Percentiles rank a stretch among this genome's conserved stretches.
These are phyloP conservation scores for Linderniella brevidens DNA, from an alignment of 257 asterid genomes.

Conservation along the genomic window DNA sequence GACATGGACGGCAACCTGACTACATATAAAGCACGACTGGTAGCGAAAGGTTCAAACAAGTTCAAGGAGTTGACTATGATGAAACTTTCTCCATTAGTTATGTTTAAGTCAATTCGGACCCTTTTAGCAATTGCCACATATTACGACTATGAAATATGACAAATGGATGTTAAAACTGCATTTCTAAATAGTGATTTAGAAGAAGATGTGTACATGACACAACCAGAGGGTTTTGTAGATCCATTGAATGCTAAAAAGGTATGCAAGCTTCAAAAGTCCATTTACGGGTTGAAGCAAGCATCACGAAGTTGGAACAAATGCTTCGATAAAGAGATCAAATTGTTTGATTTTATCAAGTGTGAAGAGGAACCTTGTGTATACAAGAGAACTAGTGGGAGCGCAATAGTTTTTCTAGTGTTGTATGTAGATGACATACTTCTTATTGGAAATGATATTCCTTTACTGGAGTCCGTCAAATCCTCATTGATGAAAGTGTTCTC, in stretches of 20 bases:
- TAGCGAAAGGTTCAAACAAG: slow-evolving; percentile 2
- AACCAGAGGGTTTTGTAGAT: neutral
- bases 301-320: slow-evolving; percentile 1
- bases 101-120: slow-evolving; percentile 2
- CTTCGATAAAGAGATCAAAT: slow-evolving; percentile 1
- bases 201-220: slow-evolving; percentile 1
- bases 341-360: neutral
- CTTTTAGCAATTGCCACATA: neutral
- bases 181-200: neutral
- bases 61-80: slow-evolving; percentile 2
- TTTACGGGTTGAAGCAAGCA: slow-evolving; percentile 2
- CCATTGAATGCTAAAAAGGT: neutral
- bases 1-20: neutral
- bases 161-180: slow-evolving; percentile 1
- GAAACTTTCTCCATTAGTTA: slow-evolving; percentile 1
- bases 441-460: neutral
- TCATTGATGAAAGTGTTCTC: neutral
- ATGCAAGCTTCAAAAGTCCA: slow-evolving; percentile 5
- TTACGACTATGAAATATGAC: slow-evolving; percentile 1
- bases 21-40: neutral
- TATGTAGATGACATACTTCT: slow-evolving; percentile 4
- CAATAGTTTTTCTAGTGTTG: neutral
- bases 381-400: neutral
- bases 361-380: neutral
- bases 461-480: neutral